These are phyloP conservation scores for Aspergillus brasiliensis DNA, from an alignment of 2,329 filamentous ascomycete genomes.

Conservation along the genomic window DNA sequence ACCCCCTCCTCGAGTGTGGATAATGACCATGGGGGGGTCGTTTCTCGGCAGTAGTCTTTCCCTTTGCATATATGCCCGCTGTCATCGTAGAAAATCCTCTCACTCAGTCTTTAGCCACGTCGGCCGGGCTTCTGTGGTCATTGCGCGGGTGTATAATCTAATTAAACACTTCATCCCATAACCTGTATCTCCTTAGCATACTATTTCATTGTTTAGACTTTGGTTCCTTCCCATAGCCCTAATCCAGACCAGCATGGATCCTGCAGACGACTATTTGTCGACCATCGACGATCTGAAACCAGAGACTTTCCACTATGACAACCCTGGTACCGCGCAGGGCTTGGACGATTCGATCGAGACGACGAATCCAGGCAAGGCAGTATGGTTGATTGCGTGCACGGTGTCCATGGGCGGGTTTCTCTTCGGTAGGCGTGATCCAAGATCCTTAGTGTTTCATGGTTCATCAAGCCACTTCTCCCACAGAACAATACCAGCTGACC, in stretches of 20 bases:
- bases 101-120: background rate
- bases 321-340: background rate
- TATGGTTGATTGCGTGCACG: conserved; percentile 21
- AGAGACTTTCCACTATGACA: conserved; percentile 3
- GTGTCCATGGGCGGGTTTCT: conserved; percentile 23
- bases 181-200: background rate
- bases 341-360: conserved; percentile 19
- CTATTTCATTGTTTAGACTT: background rate
- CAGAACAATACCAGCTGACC: background rate
- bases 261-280: background rate
- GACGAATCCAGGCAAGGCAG: conserved; percentile 13
- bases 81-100: background rate
- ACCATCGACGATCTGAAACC: conserved; percentile 1
- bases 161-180: background rate
- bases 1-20: background rate
- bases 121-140: background rate
- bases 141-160: background rate
- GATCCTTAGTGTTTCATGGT: too few species aligned
- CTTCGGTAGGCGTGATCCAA: conserved; percentile 12
- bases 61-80: background rate
- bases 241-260: background rate
- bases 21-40: background rate
- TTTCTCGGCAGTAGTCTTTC: background rate
- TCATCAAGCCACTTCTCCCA: background rate
- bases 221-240: background rate